These are phyloP conservation scores for Carex littledalei DNA, from an alignment of 176 grass and related monocot genomes.

Conservation along the genomic window DNA sequence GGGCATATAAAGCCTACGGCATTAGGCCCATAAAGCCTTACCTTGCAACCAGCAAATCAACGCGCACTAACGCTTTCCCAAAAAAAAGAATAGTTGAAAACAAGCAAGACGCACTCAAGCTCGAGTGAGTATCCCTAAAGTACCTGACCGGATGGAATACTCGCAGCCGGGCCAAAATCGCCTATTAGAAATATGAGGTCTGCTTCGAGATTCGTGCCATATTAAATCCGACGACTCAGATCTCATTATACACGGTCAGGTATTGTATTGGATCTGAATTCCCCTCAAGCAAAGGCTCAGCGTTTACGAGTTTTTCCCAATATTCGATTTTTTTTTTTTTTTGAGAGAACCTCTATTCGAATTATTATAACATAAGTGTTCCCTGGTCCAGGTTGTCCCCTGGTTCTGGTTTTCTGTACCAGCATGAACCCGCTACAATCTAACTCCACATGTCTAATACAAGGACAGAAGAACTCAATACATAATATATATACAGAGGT, in stretches of 20 bases:
- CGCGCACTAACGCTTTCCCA: neutral
- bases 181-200: too few species aligned
- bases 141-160: too few species aligned
- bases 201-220: too few species aligned
- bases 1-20: neutral
- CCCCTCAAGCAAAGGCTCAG: neutral
- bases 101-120: neutral
- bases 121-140: too few species aligned
- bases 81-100: neutral
- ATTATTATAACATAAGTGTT: neutral
- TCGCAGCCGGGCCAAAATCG: too few species aligned
- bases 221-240: too few species aligned
- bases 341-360: too few species aligned
- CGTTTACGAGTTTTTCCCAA: neutral
- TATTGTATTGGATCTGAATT: too few species aligned
- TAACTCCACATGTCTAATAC: neutral
- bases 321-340: too few species aligned
- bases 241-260: too few species aligned
- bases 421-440: neutral
- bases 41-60: neutral
- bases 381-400: neutral
- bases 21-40: neutral
- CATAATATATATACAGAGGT: neutral
- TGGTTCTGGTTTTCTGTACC: neutral
- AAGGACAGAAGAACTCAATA: neutral